Evolutionary conservation across 306 rosid genomes (phyloP).

Genomic region (Malus domestica): DNA sequence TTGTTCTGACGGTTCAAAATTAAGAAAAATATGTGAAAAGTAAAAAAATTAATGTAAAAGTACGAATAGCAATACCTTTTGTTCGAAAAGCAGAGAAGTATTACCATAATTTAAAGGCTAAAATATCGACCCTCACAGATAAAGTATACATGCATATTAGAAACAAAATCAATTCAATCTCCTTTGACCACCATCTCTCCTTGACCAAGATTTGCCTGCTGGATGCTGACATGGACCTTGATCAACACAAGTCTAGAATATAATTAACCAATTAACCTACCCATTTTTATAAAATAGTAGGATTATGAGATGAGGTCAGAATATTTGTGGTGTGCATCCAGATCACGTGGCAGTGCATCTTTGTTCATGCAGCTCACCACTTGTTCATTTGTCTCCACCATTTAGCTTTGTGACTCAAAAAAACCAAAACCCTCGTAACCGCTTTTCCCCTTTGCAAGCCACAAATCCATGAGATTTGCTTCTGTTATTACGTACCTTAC

Average conservation of each 20-base stretch:
- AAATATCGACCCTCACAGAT: too few species aligned
- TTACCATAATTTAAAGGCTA: background rate
- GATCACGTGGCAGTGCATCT: conserved; percentile 21
- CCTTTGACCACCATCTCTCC: conserved; percentile 12
- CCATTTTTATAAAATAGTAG: background rate
- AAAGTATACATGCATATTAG: too few species aligned
- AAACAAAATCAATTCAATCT: conserved; percentile 1
- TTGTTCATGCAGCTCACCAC: conserved; percentile 43
- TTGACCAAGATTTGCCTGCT: background rate
- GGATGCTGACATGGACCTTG: background rate
- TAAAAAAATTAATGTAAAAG: too few species aligned
- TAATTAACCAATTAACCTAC: background rate
- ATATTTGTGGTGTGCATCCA: conserved; percentile 16
- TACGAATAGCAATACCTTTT: too few species aligned
- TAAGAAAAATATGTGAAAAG: too few species aligned
- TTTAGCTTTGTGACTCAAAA: conserved; percentile 27
- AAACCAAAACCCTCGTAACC: conserved; percentile 8
- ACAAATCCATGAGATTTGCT: background rate
- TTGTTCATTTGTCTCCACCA: conserved; percentile 15
- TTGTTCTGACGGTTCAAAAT: too few species aligned
- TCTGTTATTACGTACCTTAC: too few species aligned
- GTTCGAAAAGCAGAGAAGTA: background rate
- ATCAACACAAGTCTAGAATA: background rate
- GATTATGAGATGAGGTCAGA: conserved; percentile 4
- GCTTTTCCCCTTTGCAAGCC: conserved; percentile 41